Evolutionary conservation across 345 rosid species (phyloP), one percentile per base, ranked within the genome.

Genomic region (Psidium guajava): DNA sequence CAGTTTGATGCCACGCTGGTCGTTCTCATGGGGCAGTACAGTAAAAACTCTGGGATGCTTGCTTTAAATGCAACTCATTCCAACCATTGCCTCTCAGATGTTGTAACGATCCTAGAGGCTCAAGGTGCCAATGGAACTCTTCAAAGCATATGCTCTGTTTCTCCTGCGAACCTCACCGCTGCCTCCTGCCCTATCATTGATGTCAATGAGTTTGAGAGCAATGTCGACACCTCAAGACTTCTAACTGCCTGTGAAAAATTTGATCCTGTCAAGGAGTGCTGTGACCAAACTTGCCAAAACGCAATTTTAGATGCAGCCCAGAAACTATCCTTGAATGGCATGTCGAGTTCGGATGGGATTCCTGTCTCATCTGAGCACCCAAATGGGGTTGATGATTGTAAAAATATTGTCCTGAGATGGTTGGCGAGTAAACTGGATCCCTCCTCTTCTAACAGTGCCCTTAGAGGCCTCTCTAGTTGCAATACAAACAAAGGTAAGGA

Each of bases 401-500:
- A 86, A 83, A 85, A 87, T 85, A 86, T 93, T 81, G 92, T 91
- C 55, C 85, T 89, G 42, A 88, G 95, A 15, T 91, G 95, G 95
- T 87, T 93, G 84, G 91, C 93, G 4, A 90, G 92, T 82, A 93
- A 91, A 87, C 90, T 91, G 15, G 90, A 88, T 85, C 89, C 91
- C 83, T 86, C 88, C 81, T 86, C 85, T 18, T 91, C 93, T 49
- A 91, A 90, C 54, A 61, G 56, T 56, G 90, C 90, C 85, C 92
- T 91, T n/a, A 89, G 95, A 88, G 93, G 89, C 85, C 90, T 93
- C 83, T 89, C 95, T 24, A 91, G 88, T 88, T 93, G 95, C 90
- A 86, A 90, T 25, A 88, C 91, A 36, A 93, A 93, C 85, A 90
- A 90, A 88, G 95, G 93, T 93, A 57, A 84, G 86, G 50, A 2